Conservation (phyloP, 179 eudicot species). For the Nepenthes alata region DNA sequence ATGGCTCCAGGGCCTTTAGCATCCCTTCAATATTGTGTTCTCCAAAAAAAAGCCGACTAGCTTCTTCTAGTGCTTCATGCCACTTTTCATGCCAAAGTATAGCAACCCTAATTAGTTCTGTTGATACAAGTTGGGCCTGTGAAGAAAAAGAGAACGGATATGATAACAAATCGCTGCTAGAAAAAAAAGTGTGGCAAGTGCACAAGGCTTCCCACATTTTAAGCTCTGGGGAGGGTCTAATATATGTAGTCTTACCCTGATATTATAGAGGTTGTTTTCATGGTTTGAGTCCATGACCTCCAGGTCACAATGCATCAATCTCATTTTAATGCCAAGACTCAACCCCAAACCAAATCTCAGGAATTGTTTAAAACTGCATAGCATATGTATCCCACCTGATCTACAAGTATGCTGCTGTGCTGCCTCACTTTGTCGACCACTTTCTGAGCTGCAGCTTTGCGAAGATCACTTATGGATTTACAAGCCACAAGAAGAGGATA, state of each 20-base stretch:
- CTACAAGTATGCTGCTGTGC: constrained; percentile 87
- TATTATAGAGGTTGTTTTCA: too few relatives aligned
- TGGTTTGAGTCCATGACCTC: too few relatives aligned
- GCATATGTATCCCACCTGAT: constrained; percentile 46
- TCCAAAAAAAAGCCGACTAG: constrained; percentile 93
- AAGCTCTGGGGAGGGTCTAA: too few relatives aligned
- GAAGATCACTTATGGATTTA: constrained; percentile 86
- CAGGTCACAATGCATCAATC: too few relatives aligned
- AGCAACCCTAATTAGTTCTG: constrained; percentile 91
- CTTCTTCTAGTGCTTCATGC: constrained; percentile 98
- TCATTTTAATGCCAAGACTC: too few relatives aligned
- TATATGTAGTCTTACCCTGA: too few relatives aligned
- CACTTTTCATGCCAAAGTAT: constrained; percentile 99
- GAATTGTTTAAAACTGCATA: not conserved
- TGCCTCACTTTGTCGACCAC: constrained; percentile 95
- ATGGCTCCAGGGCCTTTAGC: constrained; percentile 91
- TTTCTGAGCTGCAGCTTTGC: constrained; percentile 89
- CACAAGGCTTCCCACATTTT: too few relatives aligned
- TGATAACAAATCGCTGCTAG: not conserved
- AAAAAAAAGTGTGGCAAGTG: too few relatives aligned
- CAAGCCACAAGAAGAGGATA: constrained; percentile 99
- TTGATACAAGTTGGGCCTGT: constrained; percentile 96
- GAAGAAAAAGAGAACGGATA: constrained; percentile 1
- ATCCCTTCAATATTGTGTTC: constrained; percentile 89
- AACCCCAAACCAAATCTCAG: not conserved